Evolutionary conservation across 805 yeast genomes (phyloP).

Genomic region (Teunomyces atbi): DNA sequence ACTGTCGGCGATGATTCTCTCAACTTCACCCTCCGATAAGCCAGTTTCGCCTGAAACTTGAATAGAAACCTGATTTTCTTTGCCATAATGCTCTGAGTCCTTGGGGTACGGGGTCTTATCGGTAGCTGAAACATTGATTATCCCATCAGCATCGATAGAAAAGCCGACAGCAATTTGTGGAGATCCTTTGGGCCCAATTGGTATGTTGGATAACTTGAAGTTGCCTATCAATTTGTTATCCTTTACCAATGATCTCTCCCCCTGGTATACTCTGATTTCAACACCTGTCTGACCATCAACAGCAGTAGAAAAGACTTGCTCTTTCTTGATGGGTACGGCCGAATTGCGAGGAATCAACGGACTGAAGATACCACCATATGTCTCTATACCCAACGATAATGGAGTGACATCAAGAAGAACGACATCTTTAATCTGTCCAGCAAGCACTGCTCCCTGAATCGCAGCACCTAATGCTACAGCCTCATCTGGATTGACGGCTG

Average conservation of each 20-base stretch:
- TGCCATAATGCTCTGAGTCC: slow-evolving; percentile 37
- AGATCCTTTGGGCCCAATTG: slow-evolving; percentile 73
- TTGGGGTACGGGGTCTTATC: slow-evolving; percentile 47
- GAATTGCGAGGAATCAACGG: slow-evolving; percentile 77
- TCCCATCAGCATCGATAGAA: slow-evolving; percentile 81
- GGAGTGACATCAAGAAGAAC: slow-evolving; percentile 29
- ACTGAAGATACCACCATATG: slow-evolving; percentile 80
- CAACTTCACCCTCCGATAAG: slow-evolving; percentile 65
- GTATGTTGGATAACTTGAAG: slow-evolving; percentile 69
- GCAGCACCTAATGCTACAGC: slow-evolving; percentile 33
- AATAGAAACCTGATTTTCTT: slow-evolving; percentile 51
- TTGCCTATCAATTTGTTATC: slow-evolving; percentile 78
- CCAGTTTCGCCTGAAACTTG: slow-evolving; percentile 48
- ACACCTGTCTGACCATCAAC: slow-evolving; percentile 86
- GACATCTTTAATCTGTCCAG: slow-evolving; percentile 26
- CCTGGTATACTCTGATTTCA: slow-evolving; percentile 75
- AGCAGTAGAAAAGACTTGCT: slow-evolving; percentile 75
- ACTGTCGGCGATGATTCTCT: slow-evolving; percentile 63
- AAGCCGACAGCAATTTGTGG: slow-evolving; percentile 78
- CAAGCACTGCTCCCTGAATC: slow-evolving; percentile 27
- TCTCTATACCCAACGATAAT: slow-evolving; percentile 61
- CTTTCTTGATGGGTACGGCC: slow-evolving; percentile 72
- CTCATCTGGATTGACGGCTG: slow-evolving; percentile 74
- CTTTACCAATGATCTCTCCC: slow-evolving; percentile 75
- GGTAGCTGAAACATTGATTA: slow-evolving; percentile 55